Evolutionary conservation across 2,329 filamentous ascomycete genomes (phyloP).

Genomic region (Ilyonectria destructans): DNA sequence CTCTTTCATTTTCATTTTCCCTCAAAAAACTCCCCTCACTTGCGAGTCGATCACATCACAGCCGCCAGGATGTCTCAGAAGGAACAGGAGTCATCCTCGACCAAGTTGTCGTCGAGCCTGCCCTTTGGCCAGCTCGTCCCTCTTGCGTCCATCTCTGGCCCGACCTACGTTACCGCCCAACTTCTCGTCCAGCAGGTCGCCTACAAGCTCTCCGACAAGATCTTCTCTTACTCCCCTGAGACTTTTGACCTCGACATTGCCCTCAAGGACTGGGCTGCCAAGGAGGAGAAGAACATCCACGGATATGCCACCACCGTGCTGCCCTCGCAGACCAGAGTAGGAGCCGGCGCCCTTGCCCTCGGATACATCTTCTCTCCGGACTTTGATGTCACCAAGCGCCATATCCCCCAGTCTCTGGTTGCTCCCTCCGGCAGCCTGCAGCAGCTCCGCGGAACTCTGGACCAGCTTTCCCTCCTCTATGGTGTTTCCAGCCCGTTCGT

Average conservation of each 20-base stretch:
- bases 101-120: slow-evolving; percentile 66
- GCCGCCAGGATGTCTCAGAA: slow-evolving; percentile 53
- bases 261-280: slow-evolving; percentile 81
- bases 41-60: slow-evolving; percentile 23
- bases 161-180: slow-evolving; percentile 94
- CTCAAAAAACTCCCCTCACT: background rate
- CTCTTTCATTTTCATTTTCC: slow-evolving; percentile 8
- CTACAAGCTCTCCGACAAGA: slow-evolving; percentile 95
- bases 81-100: slow-evolving; percentile 58
- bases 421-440: slow-evolving; percentile 88
- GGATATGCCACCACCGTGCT: slow-evolving; percentile 85
- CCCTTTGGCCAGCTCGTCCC: slow-evolving; percentile 72
- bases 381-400: slow-evolving; percentile 91
- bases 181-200: slow-evolving; percentile 96
- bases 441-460: slow-evolving; percentile 86
- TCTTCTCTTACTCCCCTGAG: slow-evolving; percentile 96
- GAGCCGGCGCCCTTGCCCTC: slow-evolving; percentile 91
- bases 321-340: slow-evolving; percentile 87
- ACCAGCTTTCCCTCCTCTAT: slow-evolving; percentile 94
- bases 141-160: slow-evolving; percentile 80
- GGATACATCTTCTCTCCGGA: slow-evolving; percentile 99
- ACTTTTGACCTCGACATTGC: slow-evolving; percentile 92
- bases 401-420: slow-evolving; percentile 92
- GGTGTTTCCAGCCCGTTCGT: slow-evolving; percentile 93
- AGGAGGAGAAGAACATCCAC: slow-evolving; percentile 83